These are phyloP conservation scores for Kwoniella europaea DNA, from an alignment of 768 basidiomycete genomes.

Conservation along the genomic window DNA sequence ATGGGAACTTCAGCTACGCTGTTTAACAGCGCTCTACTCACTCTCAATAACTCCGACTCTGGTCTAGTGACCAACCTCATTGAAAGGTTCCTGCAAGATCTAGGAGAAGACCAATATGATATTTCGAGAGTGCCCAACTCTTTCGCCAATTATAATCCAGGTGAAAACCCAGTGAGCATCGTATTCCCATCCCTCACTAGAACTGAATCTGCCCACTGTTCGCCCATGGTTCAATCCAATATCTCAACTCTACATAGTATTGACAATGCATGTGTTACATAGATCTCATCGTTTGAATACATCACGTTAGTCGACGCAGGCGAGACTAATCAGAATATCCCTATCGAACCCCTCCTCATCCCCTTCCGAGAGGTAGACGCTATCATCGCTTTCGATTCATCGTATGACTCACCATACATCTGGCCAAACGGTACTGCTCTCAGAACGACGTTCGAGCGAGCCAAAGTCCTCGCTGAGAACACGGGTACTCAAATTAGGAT, in stretches of 20 bases:
- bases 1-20: constrained; percentile 69
- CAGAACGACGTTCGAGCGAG: constrained; percentile 53
- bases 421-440: constrained; percentile 74
- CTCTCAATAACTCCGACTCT: constrained; percentile 40
- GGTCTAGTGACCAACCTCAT: constrained; percentile 43
- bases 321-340: constrained; percentile 63
- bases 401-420: constrained; percentile 59
- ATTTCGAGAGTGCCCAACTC: constrained; percentile 57
- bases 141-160: constrained; percentile 50
- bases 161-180: constrained; percentile 48
- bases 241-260: background rate
- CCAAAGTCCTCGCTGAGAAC: constrained; percentile 27
- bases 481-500: constrained; percentile 45
- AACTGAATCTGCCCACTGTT: background rate
- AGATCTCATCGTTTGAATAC: constrained; percentile 47
- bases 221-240: background rate
- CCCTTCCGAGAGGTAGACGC: constrained; percentile 73
- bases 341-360: constrained; percentile 73
- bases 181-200: background rate
- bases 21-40: constrained; percentile 54
- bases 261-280: background rate
- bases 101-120: constrained; percentile 54
- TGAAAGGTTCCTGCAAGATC: constrained; percentile 42
- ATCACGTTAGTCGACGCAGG: constrained; percentile 58
- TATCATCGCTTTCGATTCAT: constrained; percentile 74